Percentiles rank a stretch among this genome's conserved stretches.
Evolutionary conservation across 192 early-diverging fungal genomes (phyloP).

Genomic region (Coemansia sp.): DNA sequence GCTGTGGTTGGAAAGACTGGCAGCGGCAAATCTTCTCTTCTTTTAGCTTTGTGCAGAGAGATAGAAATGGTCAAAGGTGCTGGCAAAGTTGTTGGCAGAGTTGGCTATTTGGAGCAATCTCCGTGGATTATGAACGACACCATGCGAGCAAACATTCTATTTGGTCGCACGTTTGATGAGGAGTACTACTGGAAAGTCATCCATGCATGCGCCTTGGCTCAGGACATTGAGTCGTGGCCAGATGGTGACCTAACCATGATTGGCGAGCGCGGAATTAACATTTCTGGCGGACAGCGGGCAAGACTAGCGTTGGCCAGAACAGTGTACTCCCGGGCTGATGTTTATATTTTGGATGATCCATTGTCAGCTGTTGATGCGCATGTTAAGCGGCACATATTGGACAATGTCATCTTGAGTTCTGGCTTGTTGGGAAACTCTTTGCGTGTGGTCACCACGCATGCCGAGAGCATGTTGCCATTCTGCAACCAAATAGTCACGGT

Average conservation of each 20-base stretch:
- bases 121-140: no score
- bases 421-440: conserved; percentile 9
- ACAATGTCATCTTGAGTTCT: conserved; percentile 15
- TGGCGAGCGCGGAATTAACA: conserved; percentile 18
- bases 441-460: not conserved
- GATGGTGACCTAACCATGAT: conserved; percentile 1
- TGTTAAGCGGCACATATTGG: conserved; percentile 9
- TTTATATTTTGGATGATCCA: conserved; percentile 5
- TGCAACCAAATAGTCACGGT: conserved; percentile 4
- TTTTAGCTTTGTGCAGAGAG: conserved; percentile 75
- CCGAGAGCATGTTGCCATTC: conserved; percentile 4
- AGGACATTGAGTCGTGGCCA: conserved; percentile 4
- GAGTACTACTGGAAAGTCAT: conserved; percentile 6
- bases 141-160: conserved; percentile 15
- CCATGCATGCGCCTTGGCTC: not conserved
- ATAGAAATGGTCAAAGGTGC: conserved; percentile 49
- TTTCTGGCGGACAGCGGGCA: conserved; percentile 19
- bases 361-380: not conserved
- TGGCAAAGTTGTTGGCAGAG: conserved; percentile 59
- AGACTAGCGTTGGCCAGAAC: conserved; percentile 16
- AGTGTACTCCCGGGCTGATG: conserved; percentile 17
- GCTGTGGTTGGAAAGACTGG: conserved; percentile 78
- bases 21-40: conserved; percentile 73
- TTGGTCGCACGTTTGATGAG: conserved; percentile 15
- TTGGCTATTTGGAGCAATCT: conserved; percentile 75